Percentiles rank a stretch among this genome's conserved stretches.
These are phyloP conservation scores for Botrytis tulipae DNA, from an alignment of 2,329 filamentous ascomycete genomes.

Conservation along the genomic window DNA sequence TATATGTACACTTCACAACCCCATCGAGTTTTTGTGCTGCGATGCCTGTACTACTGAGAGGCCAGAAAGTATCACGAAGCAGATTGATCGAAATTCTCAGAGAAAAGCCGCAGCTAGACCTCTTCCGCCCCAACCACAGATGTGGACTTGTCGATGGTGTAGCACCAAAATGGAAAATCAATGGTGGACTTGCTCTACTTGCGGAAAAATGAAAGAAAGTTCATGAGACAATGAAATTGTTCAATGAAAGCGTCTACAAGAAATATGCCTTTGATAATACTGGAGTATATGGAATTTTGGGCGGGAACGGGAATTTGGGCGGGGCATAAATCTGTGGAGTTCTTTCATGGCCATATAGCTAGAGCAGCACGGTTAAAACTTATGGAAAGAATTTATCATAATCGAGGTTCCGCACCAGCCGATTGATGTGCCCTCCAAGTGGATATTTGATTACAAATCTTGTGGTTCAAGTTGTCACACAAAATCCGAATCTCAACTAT, in stretches of 20 bases:
- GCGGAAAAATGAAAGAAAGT: slow-evolving; percentile 53
- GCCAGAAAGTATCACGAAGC: slow-evolving; percentile 36
- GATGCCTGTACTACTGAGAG: slow-evolving; percentile 54
- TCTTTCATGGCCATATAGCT: neutral
- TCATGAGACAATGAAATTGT: slow-evolving; percentile 37
- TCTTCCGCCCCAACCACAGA: slow-evolving; percentile 24
- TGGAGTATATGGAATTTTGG: neutral
- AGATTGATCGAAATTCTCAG: slow-evolving; percentile 25
- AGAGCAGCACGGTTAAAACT: neutral
- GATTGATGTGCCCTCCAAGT: neutral
- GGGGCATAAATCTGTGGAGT: neutral
- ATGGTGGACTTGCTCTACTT: slow-evolving; percentile 58
- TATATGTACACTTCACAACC: slow-evolving; percentile 58
- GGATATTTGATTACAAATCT: slow-evolving; percentile 1
- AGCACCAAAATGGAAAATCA: slow-evolving; percentile 51
- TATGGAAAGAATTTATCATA: neutral
- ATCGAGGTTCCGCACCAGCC: neutral
- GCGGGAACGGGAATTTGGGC: neutral
- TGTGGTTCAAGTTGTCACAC: neutral
- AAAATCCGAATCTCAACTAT: neutral
- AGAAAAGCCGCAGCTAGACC: slow-evolving; percentile 22
- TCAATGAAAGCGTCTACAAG: neutral
- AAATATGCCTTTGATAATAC: neutral
- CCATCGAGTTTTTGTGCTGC: slow-evolving; percentile 50
- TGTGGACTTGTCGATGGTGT: slow-evolving; percentile 53